phyloP scores from a whole-genome alignment of 768 basidiomycete species.

The Termitomyces sp. region DNA sequence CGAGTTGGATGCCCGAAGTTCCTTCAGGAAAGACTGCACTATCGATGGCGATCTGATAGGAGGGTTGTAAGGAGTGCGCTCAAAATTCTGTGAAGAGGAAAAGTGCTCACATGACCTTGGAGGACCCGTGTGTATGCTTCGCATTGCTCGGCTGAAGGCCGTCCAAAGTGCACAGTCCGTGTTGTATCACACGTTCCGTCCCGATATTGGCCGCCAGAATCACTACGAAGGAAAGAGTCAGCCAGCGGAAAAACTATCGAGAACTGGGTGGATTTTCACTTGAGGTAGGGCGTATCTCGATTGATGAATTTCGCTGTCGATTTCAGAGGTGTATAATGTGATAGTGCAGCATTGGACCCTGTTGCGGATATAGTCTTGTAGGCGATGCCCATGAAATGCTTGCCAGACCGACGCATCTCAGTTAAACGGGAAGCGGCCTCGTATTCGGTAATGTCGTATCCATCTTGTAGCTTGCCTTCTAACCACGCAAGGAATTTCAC shows the following conservation, averaged over 20 bases:
- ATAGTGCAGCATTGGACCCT: constrained; percentile 89
- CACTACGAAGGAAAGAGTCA: constrained; percentile 39
- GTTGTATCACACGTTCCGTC: constrained; percentile 91
- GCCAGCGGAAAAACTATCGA: not conserved
- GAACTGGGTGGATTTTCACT: constrained; percentile 44
- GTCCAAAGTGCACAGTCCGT: constrained; percentile 80
- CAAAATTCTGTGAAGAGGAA: constrained; percentile 13
- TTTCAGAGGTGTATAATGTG: constrained; percentile 85
- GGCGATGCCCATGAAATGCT: constrained; percentile 78
- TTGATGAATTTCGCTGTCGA: constrained; percentile 68
- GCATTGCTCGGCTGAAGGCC: constrained; percentile 79
- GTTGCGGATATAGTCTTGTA: constrained; percentile 88
- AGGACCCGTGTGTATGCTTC: constrained; percentile 93
- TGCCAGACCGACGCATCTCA: constrained; percentile 65
- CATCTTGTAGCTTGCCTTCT: constrained; percentile 69
- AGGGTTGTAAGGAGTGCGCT: constrained; percentile 13
- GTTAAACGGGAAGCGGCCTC: constrained; percentile 84
- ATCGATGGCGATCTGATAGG: constrained; percentile 79
- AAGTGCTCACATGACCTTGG: constrained; percentile 83
- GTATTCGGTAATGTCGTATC: constrained; percentile 86
- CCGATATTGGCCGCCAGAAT: constrained; percentile 85
- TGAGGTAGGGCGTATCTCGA: constrained; percentile 79
- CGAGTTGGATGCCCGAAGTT: constrained; percentile 76
- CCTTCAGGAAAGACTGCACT: constrained; percentile 87
- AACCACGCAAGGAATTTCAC: constrained; percentile 89